These are phyloP conservation scores for Ceriops zippeliana DNA, from an alignment of 345 rosid genomes.

Conservation along the genomic window DNA sequence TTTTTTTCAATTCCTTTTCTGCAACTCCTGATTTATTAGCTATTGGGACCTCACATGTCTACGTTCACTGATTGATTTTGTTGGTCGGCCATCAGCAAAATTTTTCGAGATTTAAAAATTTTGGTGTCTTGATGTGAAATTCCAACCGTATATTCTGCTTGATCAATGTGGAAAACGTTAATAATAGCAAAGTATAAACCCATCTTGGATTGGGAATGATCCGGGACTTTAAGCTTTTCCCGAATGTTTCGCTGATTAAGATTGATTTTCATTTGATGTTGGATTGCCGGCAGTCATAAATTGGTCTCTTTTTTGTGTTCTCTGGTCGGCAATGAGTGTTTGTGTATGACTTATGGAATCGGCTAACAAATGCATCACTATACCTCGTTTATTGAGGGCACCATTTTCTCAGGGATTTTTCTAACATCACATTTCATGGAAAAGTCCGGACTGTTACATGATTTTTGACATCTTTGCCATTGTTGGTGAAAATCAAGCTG, in stretches of 20 bases:
- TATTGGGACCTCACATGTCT: neutral
- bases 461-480: neutral
- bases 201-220: no score
- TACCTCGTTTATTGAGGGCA: no score
- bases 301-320: conserved; percentile 1
- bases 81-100: neutral
- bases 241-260: no score
- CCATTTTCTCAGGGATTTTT: neutral
- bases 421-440: neutral
- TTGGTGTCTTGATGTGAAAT: neutral
- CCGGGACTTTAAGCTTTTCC: no score
- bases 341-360: conserved; percentile 2
- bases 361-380: neutral
- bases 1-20: no score
- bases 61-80: neutral
- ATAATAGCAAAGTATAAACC: no score
- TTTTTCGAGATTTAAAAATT: neutral
- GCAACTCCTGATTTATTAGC: no score
- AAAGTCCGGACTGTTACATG: neutral
- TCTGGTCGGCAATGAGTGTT: neutral
- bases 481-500: conserved; percentile 3
- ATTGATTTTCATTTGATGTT: neutral
- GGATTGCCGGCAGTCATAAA: neutral
- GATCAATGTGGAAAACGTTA: no score
- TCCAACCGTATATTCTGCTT: neutral